Conservation (phyloP, 495 filamentous ascomycete genomes). For the Penicillium pulvis region DNA sequence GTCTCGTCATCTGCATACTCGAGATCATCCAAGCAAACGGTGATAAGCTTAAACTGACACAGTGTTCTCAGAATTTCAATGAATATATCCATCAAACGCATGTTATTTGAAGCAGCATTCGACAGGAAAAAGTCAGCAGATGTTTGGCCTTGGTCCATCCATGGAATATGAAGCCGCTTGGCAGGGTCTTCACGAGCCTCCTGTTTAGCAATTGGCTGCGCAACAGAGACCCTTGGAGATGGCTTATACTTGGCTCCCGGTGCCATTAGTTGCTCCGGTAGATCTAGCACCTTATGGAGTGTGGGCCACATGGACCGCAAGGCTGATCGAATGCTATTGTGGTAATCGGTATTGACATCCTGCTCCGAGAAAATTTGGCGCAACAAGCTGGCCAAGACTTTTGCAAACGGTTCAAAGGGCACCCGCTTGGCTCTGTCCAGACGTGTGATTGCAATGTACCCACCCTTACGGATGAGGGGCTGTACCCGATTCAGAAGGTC, state of each 20-base stretch:
- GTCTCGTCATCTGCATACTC: constrained; percentile 88
- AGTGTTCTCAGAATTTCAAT: constrained; percentile 81
- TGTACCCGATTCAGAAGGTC: constrained; percentile 78
- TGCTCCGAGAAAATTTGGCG: constrained; percentile 91
- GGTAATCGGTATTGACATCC: constrained; percentile 81
- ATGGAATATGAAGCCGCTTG: constrained; percentile 37
- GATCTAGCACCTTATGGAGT: constrained; percentile 72
- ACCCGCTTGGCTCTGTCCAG: constrained; percentile 80
- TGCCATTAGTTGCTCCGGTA: constrained; percentile 73
- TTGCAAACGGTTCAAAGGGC: constrained; percentile 82
- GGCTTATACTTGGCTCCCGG: constrained; percentile 42
- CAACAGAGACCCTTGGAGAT: constrained; percentile 30
- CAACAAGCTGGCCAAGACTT: constrained; percentile 77
- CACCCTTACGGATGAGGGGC: constrained; percentile 67
- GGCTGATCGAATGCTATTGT: constrained; percentile 70
- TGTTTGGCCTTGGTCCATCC: constrained; percentile 48
- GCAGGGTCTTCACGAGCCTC: constrained; percentile 33
- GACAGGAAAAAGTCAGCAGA: constrained; percentile 71
- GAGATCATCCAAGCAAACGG: constrained; percentile 81
- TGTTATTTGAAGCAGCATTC: constrained; percentile 69
- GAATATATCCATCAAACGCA: constrained; percentile 80
- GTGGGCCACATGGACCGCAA: constrained; percentile 77
- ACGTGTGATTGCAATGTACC: constrained; percentile 82
- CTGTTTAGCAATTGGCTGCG: constrained; percentile 34
- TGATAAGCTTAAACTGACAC: constrained; percentile 76